Evolutionary conservation across 441 rosid genomes (phyloP).

Genomic region (Melastoma candidum): DNA sequence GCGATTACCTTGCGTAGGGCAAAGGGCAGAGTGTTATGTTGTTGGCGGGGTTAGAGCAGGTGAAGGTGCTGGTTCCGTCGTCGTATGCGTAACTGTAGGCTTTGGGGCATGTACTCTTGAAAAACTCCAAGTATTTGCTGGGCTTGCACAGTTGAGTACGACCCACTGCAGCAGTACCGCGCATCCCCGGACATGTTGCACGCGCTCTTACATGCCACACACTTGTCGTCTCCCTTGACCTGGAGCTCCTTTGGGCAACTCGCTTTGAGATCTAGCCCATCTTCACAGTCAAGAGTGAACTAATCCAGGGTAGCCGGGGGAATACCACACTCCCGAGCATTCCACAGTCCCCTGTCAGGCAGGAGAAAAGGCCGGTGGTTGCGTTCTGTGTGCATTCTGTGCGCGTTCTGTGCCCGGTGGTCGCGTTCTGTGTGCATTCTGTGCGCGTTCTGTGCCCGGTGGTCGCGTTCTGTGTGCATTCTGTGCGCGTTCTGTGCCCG

Average conservation of each 20-base stretch:
- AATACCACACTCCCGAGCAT: slow-evolving; percentile 56
- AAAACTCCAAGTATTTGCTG: slow-evolving; percentile 50
- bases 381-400: slow-evolving; percentile 41
- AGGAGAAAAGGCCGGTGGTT: slow-evolving; percentile 2
- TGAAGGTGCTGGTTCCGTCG: slow-evolving; percentile 77
- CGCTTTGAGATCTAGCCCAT: slow-evolving; percentile 55
- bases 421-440: slow-evolving; percentile 23
- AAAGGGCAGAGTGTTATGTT: slow-evolving; percentile 68
- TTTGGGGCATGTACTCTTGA: slow-evolving; percentile 64
- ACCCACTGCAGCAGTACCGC: slow-evolving; percentile 74
- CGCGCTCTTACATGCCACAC: slow-evolving; percentile 79
- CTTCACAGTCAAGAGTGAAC: slow-evolving; percentile 43
- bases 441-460: slow-evolving; percentile 40
- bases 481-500: slow-evolving; percentile 39
- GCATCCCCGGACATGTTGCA: slow-evolving; percentile 68
- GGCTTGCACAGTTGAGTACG: slow-evolving; percentile 69
- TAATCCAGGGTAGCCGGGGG: slow-evolving; percentile 82
- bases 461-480: slow-evolving; percentile 46
- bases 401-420: slow-evolving; percentile 69
- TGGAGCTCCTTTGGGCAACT: slow-evolving; percentile 62
- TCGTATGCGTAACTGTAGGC: slow-evolving; percentile 92
- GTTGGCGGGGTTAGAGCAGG: slow-evolving; percentile 71
- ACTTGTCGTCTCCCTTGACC: slow-evolving; percentile 24
- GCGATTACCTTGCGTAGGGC: slow-evolving; percentile 41
- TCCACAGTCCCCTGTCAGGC: slow-evolving; percentile 33